These are phyloP conservation scores for Rhizomucor pusillus DNA, from an alignment of 371 early-diverging fungal genomes.

Conservation along the genomic window DNA sequence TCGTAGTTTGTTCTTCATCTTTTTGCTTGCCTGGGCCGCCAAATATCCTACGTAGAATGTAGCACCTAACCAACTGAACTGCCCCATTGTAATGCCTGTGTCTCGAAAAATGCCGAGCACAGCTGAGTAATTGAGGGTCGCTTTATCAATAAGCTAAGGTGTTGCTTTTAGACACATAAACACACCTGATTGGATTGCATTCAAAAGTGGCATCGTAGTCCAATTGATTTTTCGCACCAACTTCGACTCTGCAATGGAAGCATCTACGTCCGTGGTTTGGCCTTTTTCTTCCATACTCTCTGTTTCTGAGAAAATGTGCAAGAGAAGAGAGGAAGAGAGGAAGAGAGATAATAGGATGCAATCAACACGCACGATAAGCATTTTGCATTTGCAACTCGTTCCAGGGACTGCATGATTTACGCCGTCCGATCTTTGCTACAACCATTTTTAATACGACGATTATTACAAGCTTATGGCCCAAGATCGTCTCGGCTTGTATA, in stretches of 20 bases:
- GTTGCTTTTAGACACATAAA: not conserved
- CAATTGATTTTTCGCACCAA: conserved; percentile 17
- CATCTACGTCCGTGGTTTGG: no score
- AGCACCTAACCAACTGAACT: conserved; percentile 35
- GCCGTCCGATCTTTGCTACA: no score
- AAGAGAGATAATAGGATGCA: no score
- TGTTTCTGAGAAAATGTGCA: no score
- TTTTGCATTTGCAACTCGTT: no score
- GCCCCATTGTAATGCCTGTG: conserved; percentile 14
- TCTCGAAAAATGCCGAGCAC: conserved; percentile 25
- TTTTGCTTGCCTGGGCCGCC: conserved; percentile 22
- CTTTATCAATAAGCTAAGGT: conserved; percentile 33
- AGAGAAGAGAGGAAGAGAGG: not conserved
- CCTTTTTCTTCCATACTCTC: no score
- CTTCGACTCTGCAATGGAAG: not conserved
- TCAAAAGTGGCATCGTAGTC: conserved; percentile 13
- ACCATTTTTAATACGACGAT: no score
- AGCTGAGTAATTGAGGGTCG: conserved; percentile 23
- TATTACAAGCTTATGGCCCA: no score
- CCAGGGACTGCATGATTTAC: no score
- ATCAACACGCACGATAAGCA: no score
- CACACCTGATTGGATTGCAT: conserved; percentile 5
- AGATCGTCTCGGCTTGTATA: conserved; percentile 1
- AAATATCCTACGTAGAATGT: conserved; percentile 38
- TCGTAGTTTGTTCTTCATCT: no score